Evolutionary conservation across 805 yeast species (phyloP), one percentile per base, ranked within the genome.

Genomic region (Torulaspora delbrueckii): DNA sequence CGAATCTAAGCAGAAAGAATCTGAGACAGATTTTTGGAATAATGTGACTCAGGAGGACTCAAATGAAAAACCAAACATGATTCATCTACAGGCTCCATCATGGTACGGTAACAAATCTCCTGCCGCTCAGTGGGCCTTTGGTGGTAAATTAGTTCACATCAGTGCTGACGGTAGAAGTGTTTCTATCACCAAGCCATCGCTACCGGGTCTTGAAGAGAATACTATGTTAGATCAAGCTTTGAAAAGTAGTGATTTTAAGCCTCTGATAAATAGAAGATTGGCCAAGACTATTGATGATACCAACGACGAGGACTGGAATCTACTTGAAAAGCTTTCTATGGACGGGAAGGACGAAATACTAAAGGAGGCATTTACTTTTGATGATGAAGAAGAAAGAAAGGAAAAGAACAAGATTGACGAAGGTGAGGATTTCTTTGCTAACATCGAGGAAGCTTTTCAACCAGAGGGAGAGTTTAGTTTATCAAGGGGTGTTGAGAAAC

Each of bases 1-100:
- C 16, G 60, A 54, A n/a, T 57, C 61, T 8, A 64, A 63, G 44
- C 54, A 56, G 32, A 56, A 55, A 33, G 67, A 58, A 44, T 55
- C 68, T 28, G 95, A 86, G 58, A 80, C 79, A 40, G 96, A 86
- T 50, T 91, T 90, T 65, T 91, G 96, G 96, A 84, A 80, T 57
- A 76, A 81, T 55, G 75, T 85, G 19, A 79, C 89, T 1, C 71
- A 79, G 18, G 74, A 83, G 14, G 86, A 82, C 38, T 76, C 83
- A 25, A 83, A 76, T 58, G 86, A 83, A 54, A 93, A 96, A 8
- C 78, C 78, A 28, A 82, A 83, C 55, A 76, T 76, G 33, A 73
- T 78, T 25, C 72, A 76, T 51, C 28, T 63, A 9, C 96, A 89
- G 68, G 93, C 97, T 16, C 99, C 99, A 40, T 66, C 72, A 48